Conservation (phyloP, 139 green algal species). For the Tetradesmus lagerheimii region DNA sequence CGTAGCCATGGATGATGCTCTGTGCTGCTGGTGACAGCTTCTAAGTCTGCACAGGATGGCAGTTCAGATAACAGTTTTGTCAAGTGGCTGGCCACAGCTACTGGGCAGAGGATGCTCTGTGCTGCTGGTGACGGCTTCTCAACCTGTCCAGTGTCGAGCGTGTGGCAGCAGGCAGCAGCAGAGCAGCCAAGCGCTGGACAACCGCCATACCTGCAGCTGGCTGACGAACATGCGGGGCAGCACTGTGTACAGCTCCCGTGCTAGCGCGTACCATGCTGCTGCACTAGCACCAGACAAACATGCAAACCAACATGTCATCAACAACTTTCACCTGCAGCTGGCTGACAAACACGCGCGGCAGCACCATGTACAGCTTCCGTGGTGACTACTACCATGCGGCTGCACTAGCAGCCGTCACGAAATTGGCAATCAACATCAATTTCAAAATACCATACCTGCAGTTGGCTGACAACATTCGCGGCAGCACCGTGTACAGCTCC, state of each 20-base stretch:
- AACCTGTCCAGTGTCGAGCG: too few species aligned
- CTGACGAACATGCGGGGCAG: conserved; percentile 44
- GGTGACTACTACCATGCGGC: conserved; percentile 52
- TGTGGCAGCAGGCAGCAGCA: neutral
- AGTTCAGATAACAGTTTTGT: too few species aligned
- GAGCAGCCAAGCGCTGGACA: neutral
- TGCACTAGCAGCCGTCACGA: too few species aligned
- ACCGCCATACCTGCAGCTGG: conserved; percentile 43
- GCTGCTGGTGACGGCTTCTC: neutral
- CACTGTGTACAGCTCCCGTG: conserved; percentile 8
- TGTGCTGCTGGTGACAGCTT: neutral
- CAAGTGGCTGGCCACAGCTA: too few species aligned
- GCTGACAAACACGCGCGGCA: conserved; percentile 46
- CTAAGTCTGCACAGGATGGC: too few species aligned
- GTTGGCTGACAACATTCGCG: too few species aligned
- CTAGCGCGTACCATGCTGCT: conserved; percentile 50
- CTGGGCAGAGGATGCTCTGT: neutral
- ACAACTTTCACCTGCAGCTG: conserved; percentile 36
- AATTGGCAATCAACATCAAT: too few species aligned
- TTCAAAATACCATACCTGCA: too few species aligned
- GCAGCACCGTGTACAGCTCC: too few species aligned
- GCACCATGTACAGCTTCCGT: conserved; percentile 1
- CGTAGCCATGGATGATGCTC: neutral
- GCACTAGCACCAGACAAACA: too few species aligned
- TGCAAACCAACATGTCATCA: too few species aligned